Evolutionary conservation across 345 rosid species (phyloP), one percentile per base, ranked within the genome.

Genomic region (Angophora floribunda): DNA sequence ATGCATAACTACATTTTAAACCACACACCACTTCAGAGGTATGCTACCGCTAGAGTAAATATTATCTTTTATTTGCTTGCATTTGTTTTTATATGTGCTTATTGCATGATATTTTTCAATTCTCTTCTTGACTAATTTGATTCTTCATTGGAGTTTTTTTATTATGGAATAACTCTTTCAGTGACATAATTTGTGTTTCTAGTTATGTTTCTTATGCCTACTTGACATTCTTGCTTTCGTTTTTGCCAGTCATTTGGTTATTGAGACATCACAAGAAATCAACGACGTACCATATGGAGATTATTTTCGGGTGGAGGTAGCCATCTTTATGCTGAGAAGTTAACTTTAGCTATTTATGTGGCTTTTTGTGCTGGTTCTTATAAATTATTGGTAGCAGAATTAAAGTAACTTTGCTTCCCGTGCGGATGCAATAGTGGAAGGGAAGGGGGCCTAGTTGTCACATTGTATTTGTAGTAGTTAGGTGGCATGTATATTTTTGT

Each of bases 301-400:
- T 94, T 93, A 95, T 91, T 98, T 98, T 90, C 91, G 90, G 3
- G 98, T 98, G 63, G 95, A 98, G 99, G 99, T 98, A 97, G 49
- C 87, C n/a, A 65, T 86, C 90, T 41, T 78, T 13, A 41, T 75
- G 82, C 82, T 75, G 49, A 19, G 26, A 85, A 75, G 13, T 70
- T 41, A 86, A 59, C 30, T 36, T 52, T 86, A 10, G 67, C 36
- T 86, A 17, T 13, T 17, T 32, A n/a, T 36, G 82, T 19, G 49
- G 82, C 49, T 75, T 75, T 6, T 75, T 0, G 2, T 41, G 19
- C 82, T 75, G 82, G 26, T 75, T 75, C 19, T 75, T 75, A 36
- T 49, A 75, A 75, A 75, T 75, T 75, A 75, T 75, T 41, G 49
- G 82, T 19, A 41, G 49, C 49, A 75, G 26, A 41, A 75, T 19